Conservation (phyloP, 306 rosid genomes). For the Cicer judaicum region DNA sequence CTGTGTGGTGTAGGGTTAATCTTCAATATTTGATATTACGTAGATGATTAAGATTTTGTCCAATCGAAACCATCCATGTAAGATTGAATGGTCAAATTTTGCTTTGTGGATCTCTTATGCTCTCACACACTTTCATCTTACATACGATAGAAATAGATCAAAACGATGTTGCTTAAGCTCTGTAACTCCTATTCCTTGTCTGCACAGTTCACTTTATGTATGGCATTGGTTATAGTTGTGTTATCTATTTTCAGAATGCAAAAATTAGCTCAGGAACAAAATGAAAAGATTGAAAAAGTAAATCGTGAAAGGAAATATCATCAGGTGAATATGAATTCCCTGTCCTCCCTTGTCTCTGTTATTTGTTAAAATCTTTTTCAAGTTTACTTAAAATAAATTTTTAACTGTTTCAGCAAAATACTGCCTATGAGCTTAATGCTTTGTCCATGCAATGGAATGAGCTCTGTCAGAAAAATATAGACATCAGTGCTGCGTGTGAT, state of each 20-base stretch:
- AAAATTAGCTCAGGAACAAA: constrained; percentile 77
- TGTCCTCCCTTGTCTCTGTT: constrained; percentile 19
- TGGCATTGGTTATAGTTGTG: constrained; percentile 40
- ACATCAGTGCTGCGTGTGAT: constrained; percentile 77
- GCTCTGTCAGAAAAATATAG: constrained; percentile 84
- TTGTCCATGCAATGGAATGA: constrained; percentile 89
- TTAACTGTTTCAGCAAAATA: constrained; percentile 73
- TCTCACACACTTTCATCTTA: background rate
- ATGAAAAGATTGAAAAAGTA: constrained; percentile 79
- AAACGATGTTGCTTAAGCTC: constrained; percentile 1
- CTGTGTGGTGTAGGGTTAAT: no score
- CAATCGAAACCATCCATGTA: background rate
- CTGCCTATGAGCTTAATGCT: constrained; percentile 91
- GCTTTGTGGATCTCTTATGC: background rate
- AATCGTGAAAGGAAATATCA: constrained; percentile 94
- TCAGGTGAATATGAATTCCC: constrained; percentile 66
- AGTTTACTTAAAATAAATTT: constrained; percentile 25
- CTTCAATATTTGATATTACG: background rate
- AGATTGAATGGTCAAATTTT: background rate
- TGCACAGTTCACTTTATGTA: constrained; percentile 25
- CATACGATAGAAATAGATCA: constrained; percentile 1
- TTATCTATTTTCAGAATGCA: constrained; percentile 70
- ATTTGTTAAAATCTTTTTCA: constrained; percentile 25
- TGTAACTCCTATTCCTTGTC: constrained; percentile 19
- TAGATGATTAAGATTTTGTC: background rate